Evolutionary conservation across 768 basidiomycete genomes (phyloP).

Genomic region (Kwoniella sp.): DNA sequence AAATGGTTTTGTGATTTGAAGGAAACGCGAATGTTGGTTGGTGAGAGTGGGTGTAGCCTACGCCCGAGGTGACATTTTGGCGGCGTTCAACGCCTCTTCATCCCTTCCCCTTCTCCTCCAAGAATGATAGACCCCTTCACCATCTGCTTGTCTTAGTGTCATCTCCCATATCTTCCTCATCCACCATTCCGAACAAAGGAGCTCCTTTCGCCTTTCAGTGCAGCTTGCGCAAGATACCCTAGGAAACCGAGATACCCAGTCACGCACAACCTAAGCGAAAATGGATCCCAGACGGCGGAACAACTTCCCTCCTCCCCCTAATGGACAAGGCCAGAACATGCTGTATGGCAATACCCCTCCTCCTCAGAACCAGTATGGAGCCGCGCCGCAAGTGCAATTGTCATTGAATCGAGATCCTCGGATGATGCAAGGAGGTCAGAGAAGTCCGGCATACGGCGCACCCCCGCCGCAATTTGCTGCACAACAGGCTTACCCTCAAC

Average conservation of each 20-base stretch:
- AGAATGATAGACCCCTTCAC: too few relatives aligned
- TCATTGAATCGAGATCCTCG: slow-evolving; percentile 10
- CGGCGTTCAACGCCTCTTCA: not conserved
- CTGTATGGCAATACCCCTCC: not conserved
- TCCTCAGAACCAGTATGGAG: slow-evolving; percentile 7
- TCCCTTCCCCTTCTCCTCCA: not conserved
- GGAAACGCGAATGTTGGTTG: too few relatives aligned
- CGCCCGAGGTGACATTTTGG: not conserved
- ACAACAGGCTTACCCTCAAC: slow-evolving; percentile 1
- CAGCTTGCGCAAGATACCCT: too few relatives aligned
- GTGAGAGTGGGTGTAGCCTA: too few relatives aligned
- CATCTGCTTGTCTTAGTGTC: not conserved
- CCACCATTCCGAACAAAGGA: too few relatives aligned
- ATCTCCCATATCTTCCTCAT: too few relatives aligned
- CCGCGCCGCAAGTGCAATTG: not conserved
- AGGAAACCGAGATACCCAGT: not conserved
- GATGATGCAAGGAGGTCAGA: not conserved
- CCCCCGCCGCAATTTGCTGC: slow-evolving; percentile 5
- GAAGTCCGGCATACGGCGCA: not conserved
- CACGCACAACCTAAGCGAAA: not conserved
- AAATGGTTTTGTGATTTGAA: too few relatives aligned
- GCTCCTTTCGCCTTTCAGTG: too few relatives aligned
- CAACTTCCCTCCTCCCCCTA: slow-evolving; percentile 21
- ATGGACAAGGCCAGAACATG: not conserved
- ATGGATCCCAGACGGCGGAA: slow-evolving; percentile 41